Evolutionary conservation across 2,329 filamentous ascomycete species (phyloP).

Genomic region (Aspergillus sp.): DNA sequence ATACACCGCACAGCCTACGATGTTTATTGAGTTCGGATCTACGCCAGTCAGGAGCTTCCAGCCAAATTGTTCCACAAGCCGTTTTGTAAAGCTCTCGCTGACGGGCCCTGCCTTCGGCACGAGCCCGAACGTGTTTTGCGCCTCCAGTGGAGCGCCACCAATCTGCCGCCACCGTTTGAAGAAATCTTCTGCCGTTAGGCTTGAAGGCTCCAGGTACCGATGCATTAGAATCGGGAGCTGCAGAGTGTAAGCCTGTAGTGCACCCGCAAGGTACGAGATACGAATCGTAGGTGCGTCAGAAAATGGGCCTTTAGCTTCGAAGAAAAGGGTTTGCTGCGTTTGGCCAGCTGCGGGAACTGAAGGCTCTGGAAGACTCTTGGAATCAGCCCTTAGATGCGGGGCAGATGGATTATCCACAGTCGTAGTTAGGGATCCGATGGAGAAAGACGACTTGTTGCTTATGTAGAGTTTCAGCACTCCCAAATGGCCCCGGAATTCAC

Average conservation of each 20-base stretch:
- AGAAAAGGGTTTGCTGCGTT: slow-evolving; percentile 91
- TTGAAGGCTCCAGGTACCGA: slow-evolving; percentile 95
- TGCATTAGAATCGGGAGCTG: slow-evolving; percentile 86
- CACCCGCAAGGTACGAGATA: slow-evolving; percentile 90
- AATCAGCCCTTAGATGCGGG: slow-evolving; percentile 75
- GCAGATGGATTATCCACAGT: slow-evolving; percentile 72
- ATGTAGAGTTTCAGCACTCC: slow-evolving; percentile 96
- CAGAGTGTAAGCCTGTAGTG: slow-evolving; percentile 86
- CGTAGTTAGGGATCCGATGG: slow-evolving; percentile 89
- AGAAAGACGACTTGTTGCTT: slow-evolving; percentile 83
- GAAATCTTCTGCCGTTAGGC: slow-evolving; percentile 86
- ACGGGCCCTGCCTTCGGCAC: slow-evolving; percentile 62
- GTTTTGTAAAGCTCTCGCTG: slow-evolving; percentile 68
- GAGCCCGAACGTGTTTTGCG: slow-evolving; percentile 80
- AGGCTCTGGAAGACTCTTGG: slow-evolving; percentile 84
- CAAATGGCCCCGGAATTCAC: slow-evolving; percentile 93
- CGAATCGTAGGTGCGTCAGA: slow-evolving; percentile 81
- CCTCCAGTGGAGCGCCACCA: slow-evolving; percentile 80
- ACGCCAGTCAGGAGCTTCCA: slow-evolving; percentile 85
- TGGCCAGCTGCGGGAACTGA: slow-evolving; percentile 73
- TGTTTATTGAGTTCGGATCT: slow-evolving; percentile 89
- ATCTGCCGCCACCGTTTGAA: slow-evolving; percentile 99
- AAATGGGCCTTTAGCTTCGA: slow-evolving; percentile 81
- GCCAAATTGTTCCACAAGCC: slow-evolving; percentile 77
- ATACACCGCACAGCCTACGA: slow-evolving; percentile 87